Percentiles rank a stretch among this genome's conserved stretches.
Conservation (phyloP, 768 basidiomycete genomes). For the Tylopilus balloui region DNA sequence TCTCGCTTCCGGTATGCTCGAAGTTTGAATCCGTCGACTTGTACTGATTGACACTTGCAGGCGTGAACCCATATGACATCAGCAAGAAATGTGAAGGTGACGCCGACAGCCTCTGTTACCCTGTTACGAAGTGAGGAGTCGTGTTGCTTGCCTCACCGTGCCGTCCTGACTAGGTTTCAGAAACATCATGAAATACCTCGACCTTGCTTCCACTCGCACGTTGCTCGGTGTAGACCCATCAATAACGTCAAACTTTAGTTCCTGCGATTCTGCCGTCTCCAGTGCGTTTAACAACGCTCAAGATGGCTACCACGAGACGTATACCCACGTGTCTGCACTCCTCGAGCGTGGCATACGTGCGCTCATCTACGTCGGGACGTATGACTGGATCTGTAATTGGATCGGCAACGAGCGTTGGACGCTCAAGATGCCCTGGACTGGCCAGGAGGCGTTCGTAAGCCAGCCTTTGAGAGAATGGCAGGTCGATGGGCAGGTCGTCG, state of each 20-base stretch:
- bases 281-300: conserved; percentile 42
- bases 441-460: conserved; percentile 45
- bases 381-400: conserved; percentile 81
- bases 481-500: conserved; percentile 44
- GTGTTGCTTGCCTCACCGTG: not conserved
- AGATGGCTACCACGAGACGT: conserved; percentile 38
- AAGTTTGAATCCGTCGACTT: conserved; percentile 1
- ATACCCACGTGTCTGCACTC: conserved; percentile 42
- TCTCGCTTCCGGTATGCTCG: conserved; percentile 30
- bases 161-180: conserved; percentile 31
- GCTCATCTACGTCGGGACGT: conserved; percentile 70
- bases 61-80: conserved; percentile 65
- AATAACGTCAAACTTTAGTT: conserved; percentile 37
- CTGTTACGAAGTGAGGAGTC: conserved; percentile 40
- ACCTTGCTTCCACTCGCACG: conserved; percentile 47
- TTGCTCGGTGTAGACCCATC: conserved; percentile 60
- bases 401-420: conserved; percentile 76
- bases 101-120: conserved; percentile 45
- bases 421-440: conserved; percentile 69
- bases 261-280: conserved; percentile 41
- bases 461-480: conserved; percentile 57
- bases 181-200: conserved; percentile 57
- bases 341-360: conserved; percentile 74
- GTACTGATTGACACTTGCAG: conserved; percentile 18
- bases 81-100: conserved; percentile 53